A percentile compares a stretch with the other conserved stretches of the same genome.
Conservation (phyloP, 495 filamentous ascomycete genomes). For the Tuber calosporum region DNA sequence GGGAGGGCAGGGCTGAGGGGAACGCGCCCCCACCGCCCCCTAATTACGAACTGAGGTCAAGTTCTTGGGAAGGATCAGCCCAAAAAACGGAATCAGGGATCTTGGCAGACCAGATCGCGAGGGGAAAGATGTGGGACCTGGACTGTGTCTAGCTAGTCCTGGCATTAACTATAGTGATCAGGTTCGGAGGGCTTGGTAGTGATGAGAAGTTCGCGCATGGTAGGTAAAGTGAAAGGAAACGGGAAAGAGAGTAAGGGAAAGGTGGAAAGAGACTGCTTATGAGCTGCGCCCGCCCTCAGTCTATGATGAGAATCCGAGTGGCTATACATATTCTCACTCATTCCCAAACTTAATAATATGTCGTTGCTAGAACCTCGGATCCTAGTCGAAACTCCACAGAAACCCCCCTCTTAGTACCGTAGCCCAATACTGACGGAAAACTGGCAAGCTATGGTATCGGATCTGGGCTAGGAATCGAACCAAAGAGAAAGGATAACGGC, state of each 20-base stretch:
- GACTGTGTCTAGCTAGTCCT: not conserved
- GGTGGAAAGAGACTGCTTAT: not conserved
- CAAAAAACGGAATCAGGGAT: too few relatives aligned
- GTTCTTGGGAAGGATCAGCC: too few relatives aligned
- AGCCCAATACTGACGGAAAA: not conserved
- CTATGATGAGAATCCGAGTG: not conserved
- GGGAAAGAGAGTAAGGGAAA: not conserved
- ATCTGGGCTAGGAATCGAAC: not conserved
- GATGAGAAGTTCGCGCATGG: not conserved
- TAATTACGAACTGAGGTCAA: too few relatives aligned
- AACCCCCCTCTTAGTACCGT: not conserved
- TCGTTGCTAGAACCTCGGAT: not conserved
- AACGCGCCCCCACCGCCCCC: too few relatives aligned
- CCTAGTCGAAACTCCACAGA: not conserved
- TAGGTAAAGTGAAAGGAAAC: not conserved
- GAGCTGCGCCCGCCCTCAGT: not conserved
- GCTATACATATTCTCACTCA: not conserved
- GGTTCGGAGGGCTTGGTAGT: not conserved
- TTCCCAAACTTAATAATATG: not conserved
- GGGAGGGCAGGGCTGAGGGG: too few relatives aligned
- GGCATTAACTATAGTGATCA: not conserved
- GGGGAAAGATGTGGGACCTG: not conserved
- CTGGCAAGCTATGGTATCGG: not conserved
- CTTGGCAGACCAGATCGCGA: too few relatives aligned
- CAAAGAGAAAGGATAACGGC: not conserved